Percentiles rank a stretch among this genome's conserved stretches.
phyloP scores from a whole-genome alignment of 2,329 filamentous ascomycete species.

The Penicillium corylophilum region DNA sequence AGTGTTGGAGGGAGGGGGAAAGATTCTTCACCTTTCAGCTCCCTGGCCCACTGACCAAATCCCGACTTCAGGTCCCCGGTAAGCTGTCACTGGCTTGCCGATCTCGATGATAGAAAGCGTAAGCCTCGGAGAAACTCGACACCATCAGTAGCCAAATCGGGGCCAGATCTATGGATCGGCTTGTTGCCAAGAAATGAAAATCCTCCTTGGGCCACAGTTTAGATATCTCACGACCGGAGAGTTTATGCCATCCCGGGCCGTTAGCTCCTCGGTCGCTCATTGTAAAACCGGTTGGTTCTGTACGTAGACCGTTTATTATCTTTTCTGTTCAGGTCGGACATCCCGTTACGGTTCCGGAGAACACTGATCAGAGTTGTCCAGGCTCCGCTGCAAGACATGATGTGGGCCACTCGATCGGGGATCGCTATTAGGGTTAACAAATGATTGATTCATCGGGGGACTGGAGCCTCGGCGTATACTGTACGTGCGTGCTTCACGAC shows the following conservation, averaged over 20 bases:
- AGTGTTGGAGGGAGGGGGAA: background rate
- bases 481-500: background rate
- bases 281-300: background rate
- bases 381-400: slow-evolving; percentile 11
- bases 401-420: slow-evolving; percentile 5
- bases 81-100: background rate
- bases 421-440: slow-evolving; percentile 8
- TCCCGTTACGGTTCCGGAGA: slow-evolving; percentile 12
- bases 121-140: slow-evolving; percentile 9
- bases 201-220: background rate
- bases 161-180: slow-evolving; percentile 1
- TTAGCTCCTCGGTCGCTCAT: background rate
- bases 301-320: background rate
- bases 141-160: background rate
- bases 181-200: too few relatives aligned
- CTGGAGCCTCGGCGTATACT: slow-evolving; percentile 1
- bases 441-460: slow-evolving; percentile 11
- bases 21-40: background rate
- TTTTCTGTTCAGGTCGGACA: background rate
- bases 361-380: slow-evolving; percentile 14
- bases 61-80: background rate
- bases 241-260: background rate
- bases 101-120: background rate
- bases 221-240: background rate
- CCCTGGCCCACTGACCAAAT: slow-evolving; percentile 1